Evolutionary conservation across 164 flowering plant species (phyloP).

Genomic region (Berberis thunbergii): DNA sequence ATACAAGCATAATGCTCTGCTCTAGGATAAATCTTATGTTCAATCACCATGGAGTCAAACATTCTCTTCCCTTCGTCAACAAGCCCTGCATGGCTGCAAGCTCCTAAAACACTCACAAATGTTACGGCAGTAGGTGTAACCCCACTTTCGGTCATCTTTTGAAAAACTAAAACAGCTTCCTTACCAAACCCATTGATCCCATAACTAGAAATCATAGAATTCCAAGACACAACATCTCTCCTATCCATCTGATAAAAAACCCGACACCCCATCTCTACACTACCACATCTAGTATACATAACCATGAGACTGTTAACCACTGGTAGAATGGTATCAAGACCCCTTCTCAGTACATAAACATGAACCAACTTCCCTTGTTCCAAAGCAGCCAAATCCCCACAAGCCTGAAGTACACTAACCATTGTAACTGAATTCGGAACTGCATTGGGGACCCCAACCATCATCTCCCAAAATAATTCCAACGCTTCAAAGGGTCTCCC

Average conservation of each 20-base stretch:
- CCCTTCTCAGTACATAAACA: constrained; percentile 57
- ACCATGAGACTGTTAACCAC: constrained; percentile 49
- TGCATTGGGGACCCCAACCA: constrained; percentile 25
- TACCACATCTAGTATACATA: constrained; percentile 77
- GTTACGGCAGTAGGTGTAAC: constrained; percentile 43
- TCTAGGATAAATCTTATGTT: constrained; percentile 36
- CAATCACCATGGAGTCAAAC: constrained; percentile 49
- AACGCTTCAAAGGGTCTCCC: constrained; percentile 61
- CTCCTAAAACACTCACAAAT: constrained; percentile 56
- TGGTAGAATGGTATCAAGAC: constrained; percentile 58
- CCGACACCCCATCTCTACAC: constrained; percentile 32
- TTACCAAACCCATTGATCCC: constrained; percentile 54
- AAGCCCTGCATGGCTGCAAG: constrained; percentile 74
- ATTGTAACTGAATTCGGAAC: constrained; percentile 71
- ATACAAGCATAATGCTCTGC: constrained; percentile 75
- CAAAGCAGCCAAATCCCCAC: constrained; percentile 58
- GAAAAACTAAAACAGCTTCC: constrained; percentile 44
- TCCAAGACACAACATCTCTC: constrained; percentile 66
- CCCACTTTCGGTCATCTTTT: constrained; percentile 42
- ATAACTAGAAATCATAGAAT: constrained; percentile 58
- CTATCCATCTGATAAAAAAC: constrained; percentile 51
- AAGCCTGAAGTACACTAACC: constrained; percentile 90
- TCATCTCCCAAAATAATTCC: constrained; percentile 57
- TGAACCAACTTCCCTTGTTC: constrained; percentile 71
- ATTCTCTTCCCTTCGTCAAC: constrained; percentile 53